Percentiles rank a stretch among this genome's conserved stretches.
Conservation (phyloP, 257 asterid genomes). For the Coffea canephora region DNA sequence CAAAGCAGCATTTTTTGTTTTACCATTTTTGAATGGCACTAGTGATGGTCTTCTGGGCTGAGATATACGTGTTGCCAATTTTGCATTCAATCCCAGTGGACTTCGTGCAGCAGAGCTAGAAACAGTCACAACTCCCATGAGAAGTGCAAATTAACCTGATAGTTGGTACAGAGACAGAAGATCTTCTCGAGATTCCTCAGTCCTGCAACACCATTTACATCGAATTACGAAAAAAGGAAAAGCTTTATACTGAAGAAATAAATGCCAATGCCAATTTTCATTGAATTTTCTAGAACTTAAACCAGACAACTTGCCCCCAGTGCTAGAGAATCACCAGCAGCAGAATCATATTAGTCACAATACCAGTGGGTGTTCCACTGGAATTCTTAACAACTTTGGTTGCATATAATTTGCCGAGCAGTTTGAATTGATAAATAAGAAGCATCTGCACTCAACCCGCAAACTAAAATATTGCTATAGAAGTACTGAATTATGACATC, state of each 20-base stretch:
- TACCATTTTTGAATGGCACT: constrained; percentile 57
- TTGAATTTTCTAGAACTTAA: background rate
- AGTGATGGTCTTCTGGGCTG: constrained; percentile 47
- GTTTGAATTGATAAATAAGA: background rate
- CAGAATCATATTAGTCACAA: too few species aligned
- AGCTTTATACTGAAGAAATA: too few species aligned
- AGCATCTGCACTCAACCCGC: background rate
- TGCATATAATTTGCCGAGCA: background rate
- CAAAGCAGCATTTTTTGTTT: constrained; percentile 44
- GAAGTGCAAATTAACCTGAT: constrained; percentile 12
- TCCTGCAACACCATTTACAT: constrained; percentile 10
- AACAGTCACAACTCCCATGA: constrained; percentile 57
- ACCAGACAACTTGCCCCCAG: background rate
- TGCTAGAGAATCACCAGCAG: background rate
- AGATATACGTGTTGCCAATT: constrained; percentile 36
- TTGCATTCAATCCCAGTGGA: constrained; percentile 39
- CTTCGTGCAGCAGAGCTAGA: constrained; percentile 46
- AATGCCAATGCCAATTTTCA: background rate
- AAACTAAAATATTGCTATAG: background rate
- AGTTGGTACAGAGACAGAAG: background rate
- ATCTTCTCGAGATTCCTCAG: background rate
- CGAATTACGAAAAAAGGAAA: background rate
- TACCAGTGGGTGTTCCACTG: background rate
- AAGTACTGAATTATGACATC: constrained; percentile 8
- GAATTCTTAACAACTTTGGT: background rate